Evolutionary conservation across 2,329 filamentous ascomycete genomes (phyloP), one percentile per base, ranked within the genome.

Genomic region (Trichoderma atroviride): DNA sequence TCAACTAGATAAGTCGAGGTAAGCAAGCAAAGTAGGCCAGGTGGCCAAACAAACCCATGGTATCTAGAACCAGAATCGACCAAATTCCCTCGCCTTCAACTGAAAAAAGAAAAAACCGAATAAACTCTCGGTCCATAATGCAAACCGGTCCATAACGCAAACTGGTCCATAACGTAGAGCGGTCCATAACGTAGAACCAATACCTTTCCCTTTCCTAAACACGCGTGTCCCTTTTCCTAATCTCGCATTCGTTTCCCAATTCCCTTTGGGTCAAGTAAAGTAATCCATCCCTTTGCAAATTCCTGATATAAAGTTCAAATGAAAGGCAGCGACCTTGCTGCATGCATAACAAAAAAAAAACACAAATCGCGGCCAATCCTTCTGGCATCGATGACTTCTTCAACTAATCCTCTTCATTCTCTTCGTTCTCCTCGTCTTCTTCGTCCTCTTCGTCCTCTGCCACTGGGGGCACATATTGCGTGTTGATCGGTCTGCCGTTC

Each of bases 401-500:
- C 40, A 19, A n/a, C 9, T 43, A n/a, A 2, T 43, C 19, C 37
- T 19, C 37, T 19, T 2, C 37, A 2, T 43, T 7, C 37, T 19
- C 37, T 19, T 2, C 37, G 14, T 43, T n/a, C 33, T 33, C 19
- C 11, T 5, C 29, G 29, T 5, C 29, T 5, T 31, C 29, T 31
- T 31, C 29, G 4, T 5, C 6, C 5, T 4, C 27, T 27, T 2
- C 27, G 27, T 2, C 29, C 16, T 19, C 5, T 43, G 14, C 16
- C 16, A n/a, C 53, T 24, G 11, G 47, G 22, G 53, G 40, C n/a
- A 58, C 11, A 19, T n/a, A 19, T 37, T 76, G 72, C 6, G 82
- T 85, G 69, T 83, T 83, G 55, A 78, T 78, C 2, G 81, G 77
- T 3, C 71, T 72, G 1, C 80, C 81, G 10, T 80, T 40, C 19